phyloP scores from a whole-genome alignment of 2,329 filamentous ascomycete genomes.

The Drechslerella dactyloides region DNA sequence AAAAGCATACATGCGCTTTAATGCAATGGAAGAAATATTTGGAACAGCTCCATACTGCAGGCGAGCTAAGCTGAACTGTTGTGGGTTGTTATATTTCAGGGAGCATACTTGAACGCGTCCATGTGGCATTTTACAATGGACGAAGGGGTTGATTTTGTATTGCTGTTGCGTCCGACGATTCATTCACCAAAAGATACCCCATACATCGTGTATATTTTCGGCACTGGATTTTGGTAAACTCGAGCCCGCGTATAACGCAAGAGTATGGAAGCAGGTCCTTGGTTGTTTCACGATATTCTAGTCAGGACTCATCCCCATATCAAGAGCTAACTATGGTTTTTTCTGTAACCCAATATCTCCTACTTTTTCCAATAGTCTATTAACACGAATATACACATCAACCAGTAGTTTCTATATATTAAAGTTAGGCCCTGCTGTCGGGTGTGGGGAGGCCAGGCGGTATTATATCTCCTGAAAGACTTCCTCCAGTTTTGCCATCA shows the following conservation, averaged over 20 bases:
- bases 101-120: not conserved
- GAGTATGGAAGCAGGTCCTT: too few relatives aligned
- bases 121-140: not conserved
- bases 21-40: constrained; percentile 31
- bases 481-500: constrained; percentile 71
- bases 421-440: too few relatives aligned
- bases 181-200: constrained; percentile 17
- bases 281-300: too few relatives aligned
- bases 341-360: too few relatives aligned
- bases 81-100: not conserved
- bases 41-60: constrained; percentile 8
- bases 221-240: not conserved
- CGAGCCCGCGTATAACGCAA: not conserved
- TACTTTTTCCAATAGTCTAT: too few relatives aligned
- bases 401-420: too few relatives aligned
- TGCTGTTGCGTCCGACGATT: not conserved
- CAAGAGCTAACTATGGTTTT: too few relatives aligned
- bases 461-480: constrained; percentile 60
- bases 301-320: too few relatives aligned
- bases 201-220: not conserved
- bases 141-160: not conserved
- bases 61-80: not conserved
- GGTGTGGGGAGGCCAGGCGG: too few relatives aligned
- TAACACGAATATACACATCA: too few relatives aligned
- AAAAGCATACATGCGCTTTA: constrained; percentile 8